These are phyloP conservation scores for Cladosporium sp. DNA, from an alignment of 2,329 filamentous ascomycete species.

Conservation along the genomic window DNA sequence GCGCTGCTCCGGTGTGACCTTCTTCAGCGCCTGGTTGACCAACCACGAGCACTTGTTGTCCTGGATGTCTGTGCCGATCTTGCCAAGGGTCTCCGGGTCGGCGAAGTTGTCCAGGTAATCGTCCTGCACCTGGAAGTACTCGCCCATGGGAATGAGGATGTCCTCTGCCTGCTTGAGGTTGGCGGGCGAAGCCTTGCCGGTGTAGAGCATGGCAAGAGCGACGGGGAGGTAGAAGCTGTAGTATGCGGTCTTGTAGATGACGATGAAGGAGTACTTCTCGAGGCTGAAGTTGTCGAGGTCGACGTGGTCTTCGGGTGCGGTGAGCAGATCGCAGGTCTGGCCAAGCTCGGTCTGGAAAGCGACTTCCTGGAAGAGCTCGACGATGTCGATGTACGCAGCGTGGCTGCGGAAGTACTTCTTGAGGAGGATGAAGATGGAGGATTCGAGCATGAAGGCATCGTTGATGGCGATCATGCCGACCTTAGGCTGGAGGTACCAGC, in stretches of 20 bases:
- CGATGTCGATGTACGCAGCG: slow-evolving; percentile 81
- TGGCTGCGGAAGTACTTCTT: slow-evolving; percentile 92
- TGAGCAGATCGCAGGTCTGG: slow-evolving; percentile 91
- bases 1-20: slow-evolving; percentile 81
- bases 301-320: slow-evolving; percentile 89
- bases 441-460: slow-evolving; percentile 94
- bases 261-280: slow-evolving; percentile 95
- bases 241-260: slow-evolving; percentile 99
- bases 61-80: slow-evolving; percentile 98
- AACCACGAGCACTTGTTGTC: slow-evolving; percentile 99
- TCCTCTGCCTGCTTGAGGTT: slow-evolving; percentile 88
- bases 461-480: slow-evolving; percentile 98
- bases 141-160: slow-evolving; percentile 93
- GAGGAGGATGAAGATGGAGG: slow-evolving; percentile 83
- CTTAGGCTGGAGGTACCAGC: slow-evolving; percentile 89
- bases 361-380: slow-evolving; percentile 96
- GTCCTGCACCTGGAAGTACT: slow-evolving; percentile 99
- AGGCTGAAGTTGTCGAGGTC: slow-evolving; percentile 94
- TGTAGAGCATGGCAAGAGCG: slow-evolving; percentile 82
- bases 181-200: slow-evolving; percentile 78
- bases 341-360: slow-evolving; percentile 94
- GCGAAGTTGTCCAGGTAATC: slow-evolving; percentile 99
- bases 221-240: slow-evolving; percentile 99
- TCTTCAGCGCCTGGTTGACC: slow-evolving; percentile 86
- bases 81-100: slow-evolving; percentile 87